Base-by-base conservation (phyloP, 2,329 filamentous ascomycete species). In the Colletotrichum cordylinicola region DNA sequence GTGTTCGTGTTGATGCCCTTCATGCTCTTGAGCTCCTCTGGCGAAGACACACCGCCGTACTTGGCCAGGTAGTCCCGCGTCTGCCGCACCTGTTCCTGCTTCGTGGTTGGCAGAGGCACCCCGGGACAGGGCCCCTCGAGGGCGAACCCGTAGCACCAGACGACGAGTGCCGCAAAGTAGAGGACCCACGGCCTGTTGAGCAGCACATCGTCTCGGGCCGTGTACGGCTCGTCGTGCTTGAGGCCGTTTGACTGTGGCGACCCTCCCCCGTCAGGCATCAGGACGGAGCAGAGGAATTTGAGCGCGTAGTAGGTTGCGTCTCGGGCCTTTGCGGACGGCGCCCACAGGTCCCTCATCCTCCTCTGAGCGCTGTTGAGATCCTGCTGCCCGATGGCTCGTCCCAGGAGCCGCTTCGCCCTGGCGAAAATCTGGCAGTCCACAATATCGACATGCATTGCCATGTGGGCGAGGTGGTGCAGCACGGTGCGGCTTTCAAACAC, bases 341-440 rank as follows among this genome's bases (percentile, higher is more conserved):
- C 97, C 97, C 97, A 99, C 52, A 90, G 88, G 72, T 97, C 94
- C 78, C 93, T 95, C 93, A 98, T 97, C 78, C 96, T 92, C 72
- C 94, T 91, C 79, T 95, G 92, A 4, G 95, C 95, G 67, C 92
- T 93, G 77, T 90, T 93, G 72, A 97, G 93, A 84, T 98, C 97
- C 77, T 95, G 92, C 2, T 92, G 89, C 2, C 95, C 96, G 76
- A 98, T 98, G 1, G 93, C 93, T 62, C 96, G 93, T 27, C 97
- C 96, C 6, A 98, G 91, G 3, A 98, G 90, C 35, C 96, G 91
- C 79, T 93, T 95, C 2, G 96, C 95, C 10, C 96, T 93, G 7
- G 96, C 97, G 83, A 97, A 98, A 78, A 98, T 98, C 85, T 98
- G 96, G 81, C 96, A 96, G 83, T 98, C 96, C n/a, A 98, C 95